Conservation (phyloP, 2,329 filamentous ascomycete genomes). For the Akanthomyces lecanii region DNA sequence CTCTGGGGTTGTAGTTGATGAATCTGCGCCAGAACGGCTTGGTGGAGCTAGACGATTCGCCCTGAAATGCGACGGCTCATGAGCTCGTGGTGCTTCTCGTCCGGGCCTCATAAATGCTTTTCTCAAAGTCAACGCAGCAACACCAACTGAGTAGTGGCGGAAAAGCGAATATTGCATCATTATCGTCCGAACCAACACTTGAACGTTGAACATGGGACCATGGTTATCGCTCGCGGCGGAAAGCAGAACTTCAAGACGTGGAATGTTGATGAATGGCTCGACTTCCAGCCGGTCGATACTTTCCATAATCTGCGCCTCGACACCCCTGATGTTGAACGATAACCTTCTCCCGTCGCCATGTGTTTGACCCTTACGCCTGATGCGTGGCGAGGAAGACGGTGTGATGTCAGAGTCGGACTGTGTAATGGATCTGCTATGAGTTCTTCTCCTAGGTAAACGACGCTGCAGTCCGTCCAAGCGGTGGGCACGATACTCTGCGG, state of each 20-base stretch:
- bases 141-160: constrained; percentile 82
- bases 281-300: constrained; percentile 76
- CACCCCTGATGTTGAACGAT: constrained; percentile 71
- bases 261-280: constrained; percentile 81
- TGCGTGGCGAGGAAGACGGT: constrained; percentile 35
- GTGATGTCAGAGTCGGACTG: constrained; percentile 63
- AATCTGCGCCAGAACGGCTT: constrained; percentile 28
- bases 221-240: constrained; percentile 82
- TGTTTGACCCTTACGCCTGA: constrained; percentile 50
- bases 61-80: constrained; percentile 28
- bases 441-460: constrained; percentile 61
- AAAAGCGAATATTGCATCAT: constrained; percentile 88
- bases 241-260: constrained; percentile 80
- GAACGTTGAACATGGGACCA: constrained; percentile 82
- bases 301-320: constrained; percentile 90
- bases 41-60: constrained; percentile 37
- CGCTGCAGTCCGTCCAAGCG: constrained; percentile 62
- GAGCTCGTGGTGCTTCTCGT: constrained; percentile 35
- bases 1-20: constrained; percentile 47
- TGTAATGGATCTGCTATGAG: constrained; percentile 66
- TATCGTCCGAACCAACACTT: constrained; percentile 73
- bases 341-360: constrained; percentile 74
- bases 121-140: constrained; percentile 71
- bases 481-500: constrained; percentile 82
- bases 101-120: constrained; percentile 61